A percentile compares a stretch with the other conserved stretches of the same genome.
phyloP scores from a whole-genome alignment of 1,139 yeast species.

The Suzukiozyma palmioleophila region DNA sequence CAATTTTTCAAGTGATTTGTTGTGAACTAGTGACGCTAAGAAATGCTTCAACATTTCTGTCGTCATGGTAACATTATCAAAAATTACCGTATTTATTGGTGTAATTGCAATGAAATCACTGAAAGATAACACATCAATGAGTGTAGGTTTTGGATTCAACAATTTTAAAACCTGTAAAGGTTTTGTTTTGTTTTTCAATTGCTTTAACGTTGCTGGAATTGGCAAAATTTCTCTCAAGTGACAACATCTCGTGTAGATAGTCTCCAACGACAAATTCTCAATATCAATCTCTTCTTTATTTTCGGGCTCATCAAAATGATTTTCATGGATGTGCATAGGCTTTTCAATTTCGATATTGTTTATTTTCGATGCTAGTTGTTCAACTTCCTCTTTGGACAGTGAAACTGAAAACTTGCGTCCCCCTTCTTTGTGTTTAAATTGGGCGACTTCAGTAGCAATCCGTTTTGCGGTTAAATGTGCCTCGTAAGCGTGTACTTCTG shows the following conservation, averaged over 20 bases:
- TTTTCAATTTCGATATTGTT: slow-evolving; percentile 39
- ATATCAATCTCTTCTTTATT: slow-evolving; percentile 12
- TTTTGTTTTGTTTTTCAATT: slow-evolving; percentile 67
- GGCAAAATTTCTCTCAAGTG: slow-evolving; percentile 90
- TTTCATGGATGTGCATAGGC: slow-evolving; percentile 67
- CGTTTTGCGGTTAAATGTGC: slow-evolving; percentile 69
- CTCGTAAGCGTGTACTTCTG: slow-evolving; percentile 69
- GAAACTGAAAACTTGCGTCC: background rate
- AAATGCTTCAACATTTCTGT: slow-evolving; percentile 76
- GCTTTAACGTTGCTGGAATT: slow-evolving; percentile 85
- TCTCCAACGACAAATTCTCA: slow-evolving; percentile 53
- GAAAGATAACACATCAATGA: slow-evolving; percentile 83
- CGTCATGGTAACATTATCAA: slow-evolving; percentile 78
- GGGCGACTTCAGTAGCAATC: slow-evolving; percentile 59
- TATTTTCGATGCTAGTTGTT: slow-evolving; percentile 19
- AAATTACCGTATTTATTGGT: slow-evolving; percentile 71
- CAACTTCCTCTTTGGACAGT: slow-evolving; percentile 10
- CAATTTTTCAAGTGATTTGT: slow-evolving; percentile 60
- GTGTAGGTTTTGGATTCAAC: slow-evolving; percentile 85
- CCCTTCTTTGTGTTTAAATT: slow-evolving; percentile 20
- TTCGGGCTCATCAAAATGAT: slow-evolving; percentile 43
- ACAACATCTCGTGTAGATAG: slow-evolving; percentile 85
- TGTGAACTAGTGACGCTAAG: slow-evolving; percentile 56
- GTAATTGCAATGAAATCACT: slow-evolving; percentile 83
- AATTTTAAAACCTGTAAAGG: slow-evolving; percentile 76